These are phyloP conservation scores for Mycena capillaripes DNA, from an alignment of 768 basidiomycete species.

Conservation along the genomic window DNA sequence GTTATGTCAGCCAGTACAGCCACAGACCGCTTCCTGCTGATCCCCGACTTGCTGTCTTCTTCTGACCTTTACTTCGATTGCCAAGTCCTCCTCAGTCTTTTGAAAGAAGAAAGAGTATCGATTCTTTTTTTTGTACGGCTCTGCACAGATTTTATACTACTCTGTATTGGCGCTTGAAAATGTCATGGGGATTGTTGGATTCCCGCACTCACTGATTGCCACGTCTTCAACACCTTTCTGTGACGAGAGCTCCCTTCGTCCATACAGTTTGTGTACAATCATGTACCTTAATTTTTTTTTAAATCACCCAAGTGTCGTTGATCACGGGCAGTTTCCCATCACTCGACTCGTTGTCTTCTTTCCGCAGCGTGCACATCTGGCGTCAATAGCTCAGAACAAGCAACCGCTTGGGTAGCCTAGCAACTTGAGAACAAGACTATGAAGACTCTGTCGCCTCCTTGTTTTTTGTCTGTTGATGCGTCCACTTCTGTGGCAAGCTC, in stretches of 20 bases:
- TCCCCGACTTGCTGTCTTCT: not conserved
- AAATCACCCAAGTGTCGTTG: no score
- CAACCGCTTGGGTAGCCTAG: conserved; percentile 4
- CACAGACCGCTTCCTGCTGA: not conserved
- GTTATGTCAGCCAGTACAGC: conserved; percentile 1
- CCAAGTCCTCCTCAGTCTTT: not conserved
- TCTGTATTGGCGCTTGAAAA: not conserved
- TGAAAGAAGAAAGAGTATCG: not conserved
- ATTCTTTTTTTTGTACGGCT: no score
- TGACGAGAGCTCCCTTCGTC: no score
- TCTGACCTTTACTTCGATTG: not conserved
- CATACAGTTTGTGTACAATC: no score
- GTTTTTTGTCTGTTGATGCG: not conserved
- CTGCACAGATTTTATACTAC: not conserved
- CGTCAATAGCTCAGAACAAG: not conserved
- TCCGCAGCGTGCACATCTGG: no score
- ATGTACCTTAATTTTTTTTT: no score
- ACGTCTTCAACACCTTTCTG: not conserved
- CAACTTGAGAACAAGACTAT: conserved; percentile 25
- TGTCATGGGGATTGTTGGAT: not conserved
- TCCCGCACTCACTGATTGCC: not conserved
- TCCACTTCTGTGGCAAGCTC: not conserved
- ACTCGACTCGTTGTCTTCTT: no score
- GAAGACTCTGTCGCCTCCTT: not conserved
- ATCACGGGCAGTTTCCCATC: no score